phyloP scores from a whole-genome alignment of 257 asterid species.

The Solanum ossicruentum region DNA sequence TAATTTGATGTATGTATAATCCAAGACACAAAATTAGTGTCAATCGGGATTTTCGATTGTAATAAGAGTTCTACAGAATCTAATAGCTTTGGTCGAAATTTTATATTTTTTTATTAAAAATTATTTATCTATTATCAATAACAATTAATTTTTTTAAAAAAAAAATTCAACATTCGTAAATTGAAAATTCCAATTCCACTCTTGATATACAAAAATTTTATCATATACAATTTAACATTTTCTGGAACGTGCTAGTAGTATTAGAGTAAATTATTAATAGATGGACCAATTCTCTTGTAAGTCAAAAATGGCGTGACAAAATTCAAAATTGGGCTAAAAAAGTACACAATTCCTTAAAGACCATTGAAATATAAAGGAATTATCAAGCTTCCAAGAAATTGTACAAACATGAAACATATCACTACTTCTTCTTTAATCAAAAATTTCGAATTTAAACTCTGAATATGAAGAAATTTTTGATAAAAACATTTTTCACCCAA shows the following conservation, averaged over 20 bases:
- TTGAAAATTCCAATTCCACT: not conserved
- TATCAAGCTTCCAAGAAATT: not conserved
- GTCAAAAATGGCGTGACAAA: slow-evolving; percentile 1
- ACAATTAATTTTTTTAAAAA: not conserved
- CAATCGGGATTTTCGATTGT: too few species aligned
- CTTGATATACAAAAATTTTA: not conserved
- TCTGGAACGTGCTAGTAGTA: not conserved
- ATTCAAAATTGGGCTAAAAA: not conserved
- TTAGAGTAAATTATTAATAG: not conserved
- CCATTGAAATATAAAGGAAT: not conserved
- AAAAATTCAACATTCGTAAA: too few species aligned
- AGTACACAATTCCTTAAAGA: not conserved
- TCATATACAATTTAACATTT: not conserved
- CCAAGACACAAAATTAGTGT: not conserved
- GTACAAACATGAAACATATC: not conserved
- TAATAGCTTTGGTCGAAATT: not conserved
- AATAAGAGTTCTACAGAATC: not conserved
- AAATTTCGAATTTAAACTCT: too few species aligned
- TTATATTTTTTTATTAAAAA: not conserved
- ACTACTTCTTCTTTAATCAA: too few species aligned
- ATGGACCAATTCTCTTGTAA: not conserved
- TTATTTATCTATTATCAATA: not conserved
- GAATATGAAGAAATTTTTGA: too few species aligned
- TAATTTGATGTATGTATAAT: not conserved
- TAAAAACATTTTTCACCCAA: too few species aligned